Conservation (phyloP, 495 filamentous ascomycete genomes). For the Aspergillus ostianus region DNA sequence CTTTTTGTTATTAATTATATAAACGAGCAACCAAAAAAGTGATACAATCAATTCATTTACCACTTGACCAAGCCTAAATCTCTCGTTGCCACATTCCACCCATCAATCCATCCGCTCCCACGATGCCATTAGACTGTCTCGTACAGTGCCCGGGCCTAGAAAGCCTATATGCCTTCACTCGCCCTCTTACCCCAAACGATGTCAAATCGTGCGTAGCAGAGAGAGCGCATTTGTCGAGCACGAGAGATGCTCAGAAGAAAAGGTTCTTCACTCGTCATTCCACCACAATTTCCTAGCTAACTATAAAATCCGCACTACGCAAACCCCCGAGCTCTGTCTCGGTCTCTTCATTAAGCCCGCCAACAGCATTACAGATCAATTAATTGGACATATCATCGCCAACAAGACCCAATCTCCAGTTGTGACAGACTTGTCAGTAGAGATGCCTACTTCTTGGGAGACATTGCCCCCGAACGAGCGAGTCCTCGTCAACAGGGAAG, state of each 20-base stretch:
- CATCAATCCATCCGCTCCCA: not conserved
- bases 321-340: slow-evolving; percentile 19
- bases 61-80: too few species aligned
- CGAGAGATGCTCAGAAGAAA: slow-evolving; percentile 27
- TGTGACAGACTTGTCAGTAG: slow-evolving; percentile 25
- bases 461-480: slow-evolving; percentile 6
- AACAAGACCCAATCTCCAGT: slow-evolving; percentile 7
- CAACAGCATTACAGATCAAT: not conserved
- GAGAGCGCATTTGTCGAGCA: slow-evolving; percentile 21
- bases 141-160: not conserved
- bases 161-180: not conserved
- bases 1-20: too few species aligned
- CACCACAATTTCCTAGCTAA: too few species aligned
- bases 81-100: too few species aligned
- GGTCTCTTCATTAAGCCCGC: slow-evolving; percentile 21
- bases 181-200: slow-evolving; percentile 11
- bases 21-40: too few species aligned
- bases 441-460: slow-evolving; percentile 22
- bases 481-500: slow-evolving; percentile 7
- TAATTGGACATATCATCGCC: slow-evolving; percentile 26
- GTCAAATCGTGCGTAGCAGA: slow-evolving; percentile 21
- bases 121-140: not conserved
- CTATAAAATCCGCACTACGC: slow-evolving; percentile 13
- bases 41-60: too few species aligned
- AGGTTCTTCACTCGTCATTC: slow-evolving; percentile 9